Conservation (phyloP, 1,139 yeast genomes). For the Candida labiduridarum region DNA sequence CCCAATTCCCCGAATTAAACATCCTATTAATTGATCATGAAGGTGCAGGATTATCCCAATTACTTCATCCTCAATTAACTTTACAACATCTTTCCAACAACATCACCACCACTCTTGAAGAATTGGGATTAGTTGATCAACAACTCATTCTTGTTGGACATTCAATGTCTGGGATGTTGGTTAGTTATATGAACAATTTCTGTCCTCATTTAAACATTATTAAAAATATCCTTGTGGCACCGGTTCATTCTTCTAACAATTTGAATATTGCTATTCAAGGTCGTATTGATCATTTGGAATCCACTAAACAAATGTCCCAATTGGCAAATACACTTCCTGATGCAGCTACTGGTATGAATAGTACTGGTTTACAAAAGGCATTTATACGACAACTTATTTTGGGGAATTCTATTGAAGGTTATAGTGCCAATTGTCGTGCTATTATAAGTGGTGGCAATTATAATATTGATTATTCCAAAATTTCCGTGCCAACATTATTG, state of each 20-base stretch:
- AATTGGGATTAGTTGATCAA: conserved; percentile 13
- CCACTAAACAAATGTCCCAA: conserved; percentile 14
- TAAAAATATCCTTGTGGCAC: conserved; percentile 23
- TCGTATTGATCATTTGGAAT: conserved; percentile 18
- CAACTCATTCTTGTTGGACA: conserved; percentile 26
- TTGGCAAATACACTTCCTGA: conserved; percentile 23
- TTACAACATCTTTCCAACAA: conserved; percentile 22
- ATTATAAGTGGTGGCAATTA: conserved; percentile 19
- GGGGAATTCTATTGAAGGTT: conserved; percentile 23
- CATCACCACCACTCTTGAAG: conserved; percentile 19
- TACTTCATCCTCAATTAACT: conserved; percentile 13
- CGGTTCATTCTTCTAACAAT: conserved; percentile 25
- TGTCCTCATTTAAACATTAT: conserved; percentile 13
- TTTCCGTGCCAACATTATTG: conserved; percentile 21
- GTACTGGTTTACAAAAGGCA: conserved; percentile 19
- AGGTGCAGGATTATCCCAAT: conserved; percentile 24
- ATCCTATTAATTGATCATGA: conserved; percentile 27
- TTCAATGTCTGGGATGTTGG: conserved; percentile 33
- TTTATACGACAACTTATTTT: conserved; percentile 24
- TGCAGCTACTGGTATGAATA: conserved; percentile 23
- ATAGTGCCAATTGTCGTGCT: conserved; percentile 26
- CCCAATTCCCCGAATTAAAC: conserved; percentile 16
- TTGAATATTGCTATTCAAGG: conserved; percentile 19
- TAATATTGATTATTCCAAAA: conserved; percentile 17
- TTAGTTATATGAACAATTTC: conserved; percentile 17